A percentile compares a stretch with the other conserved stretches of the same genome.
These are phyloP conservation scores for Coniochaeta prunicola DNA, from an alignment of 2,329 filamentous ascomycete species.

Conservation along the genomic window DNA sequence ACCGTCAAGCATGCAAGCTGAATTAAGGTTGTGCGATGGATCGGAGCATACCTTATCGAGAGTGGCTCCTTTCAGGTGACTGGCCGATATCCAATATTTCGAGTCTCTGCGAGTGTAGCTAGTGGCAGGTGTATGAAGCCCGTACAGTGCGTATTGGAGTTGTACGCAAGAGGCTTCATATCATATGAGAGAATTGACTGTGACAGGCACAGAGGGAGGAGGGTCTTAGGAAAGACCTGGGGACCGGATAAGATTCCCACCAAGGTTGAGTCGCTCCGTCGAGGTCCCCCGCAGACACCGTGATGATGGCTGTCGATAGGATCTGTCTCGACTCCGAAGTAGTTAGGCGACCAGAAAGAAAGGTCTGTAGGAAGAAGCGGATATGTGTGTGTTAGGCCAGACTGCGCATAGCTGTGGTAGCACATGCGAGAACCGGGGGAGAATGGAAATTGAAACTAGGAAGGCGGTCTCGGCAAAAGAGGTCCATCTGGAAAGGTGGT, in stretches of 20 bases:
- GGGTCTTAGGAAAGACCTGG: background rate
- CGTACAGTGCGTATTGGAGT: background rate
- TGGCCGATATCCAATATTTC: background rate
- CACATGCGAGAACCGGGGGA: background rate
- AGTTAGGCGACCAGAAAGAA: background rate
- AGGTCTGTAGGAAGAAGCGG: background rate
- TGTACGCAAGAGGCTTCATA: background rate
- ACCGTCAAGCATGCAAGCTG: background rate
- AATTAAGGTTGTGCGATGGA: slow-evolving; percentile 1
- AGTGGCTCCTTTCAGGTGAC: background rate
- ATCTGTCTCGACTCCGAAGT: background rate
- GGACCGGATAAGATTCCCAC: background rate
- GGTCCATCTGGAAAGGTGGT: background rate
- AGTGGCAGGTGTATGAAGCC: background rate
- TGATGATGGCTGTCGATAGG: background rate
- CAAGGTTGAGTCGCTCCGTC: background rate
- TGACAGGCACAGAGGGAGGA: background rate
- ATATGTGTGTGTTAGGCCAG: background rate
- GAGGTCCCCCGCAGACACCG: background rate
- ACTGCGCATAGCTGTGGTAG: background rate
- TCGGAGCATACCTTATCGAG: background rate
- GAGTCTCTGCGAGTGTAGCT: background rate
- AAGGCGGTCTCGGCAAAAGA: background rate
- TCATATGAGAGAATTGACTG: background rate
- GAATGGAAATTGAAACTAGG: background rate